A percentile compares a stretch with the other conserved stretches of the same genome.
These are phyloP conservation scores for Globisporangium rhizosaccharum DNA, from an alignment of 352 stramenopile genomes.

Conservation along the genomic window DNA sequence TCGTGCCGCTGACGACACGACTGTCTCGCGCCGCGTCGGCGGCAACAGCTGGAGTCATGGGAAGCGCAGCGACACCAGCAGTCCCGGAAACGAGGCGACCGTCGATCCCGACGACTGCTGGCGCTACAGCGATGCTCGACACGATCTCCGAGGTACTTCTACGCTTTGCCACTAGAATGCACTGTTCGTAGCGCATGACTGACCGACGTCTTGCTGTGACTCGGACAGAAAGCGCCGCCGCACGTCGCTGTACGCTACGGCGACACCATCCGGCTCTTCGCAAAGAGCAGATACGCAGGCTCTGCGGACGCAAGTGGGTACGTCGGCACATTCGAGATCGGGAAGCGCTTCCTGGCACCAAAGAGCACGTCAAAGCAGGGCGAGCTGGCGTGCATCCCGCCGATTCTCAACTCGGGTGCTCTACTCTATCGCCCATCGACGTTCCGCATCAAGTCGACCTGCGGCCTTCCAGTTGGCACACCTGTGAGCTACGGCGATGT, in stretches of 20 bases:
- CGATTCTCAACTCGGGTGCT: slow-evolving; percentile 27
- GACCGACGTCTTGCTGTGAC: slow-evolving; percentile 22
- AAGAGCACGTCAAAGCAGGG: slow-evolving; percentile 65
- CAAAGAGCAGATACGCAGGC: slow-evolving; percentile 47
- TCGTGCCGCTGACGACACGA: slow-evolving; percentile 4
- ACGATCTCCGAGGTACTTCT: slow-evolving; percentile 12
- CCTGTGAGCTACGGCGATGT: slow-evolving; percentile 80
- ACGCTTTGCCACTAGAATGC: neutral
- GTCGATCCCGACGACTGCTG: neutral
- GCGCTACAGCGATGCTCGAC: slow-evolving; percentile 6
- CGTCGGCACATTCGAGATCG: slow-evolving; percentile 66
- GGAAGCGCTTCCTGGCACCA: slow-evolving; percentile 45
- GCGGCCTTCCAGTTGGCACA: slow-evolving; percentile 40
- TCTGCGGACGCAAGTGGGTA: slow-evolving; percentile 32
- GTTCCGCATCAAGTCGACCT: slow-evolving; percentile 68
- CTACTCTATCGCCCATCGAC: slow-evolving; percentile 46
- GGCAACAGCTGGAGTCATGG: slow-evolving; percentile 4
- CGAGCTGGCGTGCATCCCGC: slow-evolving; percentile 61
- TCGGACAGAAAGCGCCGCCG: slow-evolving; percentile 43
- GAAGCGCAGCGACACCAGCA: neutral
- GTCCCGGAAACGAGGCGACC: slow-evolving; percentile 2
- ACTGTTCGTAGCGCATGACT: neutral
- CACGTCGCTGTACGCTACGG: slow-evolving; percentile 68
- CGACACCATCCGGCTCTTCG: slow-evolving; percentile 63
- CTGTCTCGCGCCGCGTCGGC: slow-evolving; percentile 11